These are phyloP conservation scores for Asterochloris sp. DNA, from an alignment of 139 green algal genomes.

Conservation along the genomic window DNA sequence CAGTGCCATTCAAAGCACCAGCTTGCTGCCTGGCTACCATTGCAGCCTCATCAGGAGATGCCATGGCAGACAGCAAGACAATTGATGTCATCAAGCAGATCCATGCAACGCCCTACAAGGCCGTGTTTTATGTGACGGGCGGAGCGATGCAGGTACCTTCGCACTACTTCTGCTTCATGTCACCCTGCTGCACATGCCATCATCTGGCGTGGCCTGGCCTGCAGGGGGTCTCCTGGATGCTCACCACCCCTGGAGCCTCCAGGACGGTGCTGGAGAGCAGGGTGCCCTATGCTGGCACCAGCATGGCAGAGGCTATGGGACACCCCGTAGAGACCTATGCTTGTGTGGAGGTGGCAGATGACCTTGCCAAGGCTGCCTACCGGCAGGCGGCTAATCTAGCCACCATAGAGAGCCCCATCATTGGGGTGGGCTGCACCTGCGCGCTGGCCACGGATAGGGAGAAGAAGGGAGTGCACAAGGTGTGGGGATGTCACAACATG, in stretches of 20 bases:
- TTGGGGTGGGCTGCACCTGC: slow-evolving; percentile 70
- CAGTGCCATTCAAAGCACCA: no score
- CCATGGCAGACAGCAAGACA: neutral
- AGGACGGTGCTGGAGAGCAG: slow-evolving; percentile 67
- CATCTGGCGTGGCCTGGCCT: neutral
- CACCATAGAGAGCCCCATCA: slow-evolving; percentile 44
- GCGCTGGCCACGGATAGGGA: slow-evolving; percentile 59
- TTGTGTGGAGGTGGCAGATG: slow-evolving; percentile 38
- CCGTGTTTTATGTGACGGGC: slow-evolving; percentile 51
- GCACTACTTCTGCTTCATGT: neutral
- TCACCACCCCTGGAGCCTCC: slow-evolving; percentile 72
- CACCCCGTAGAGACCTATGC: slow-evolving; percentile 48
- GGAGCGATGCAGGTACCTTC: slow-evolving; percentile 47
- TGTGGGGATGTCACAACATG: neutral
- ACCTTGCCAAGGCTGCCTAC: slow-evolving; percentile 68
- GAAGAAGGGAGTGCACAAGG: slow-evolving; percentile 70
- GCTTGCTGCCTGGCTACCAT: no score
- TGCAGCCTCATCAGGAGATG: no score
- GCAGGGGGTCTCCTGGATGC: slow-evolving; percentile 68
- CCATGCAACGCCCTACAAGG: slow-evolving; percentile 36
- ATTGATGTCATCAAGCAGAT: slow-evolving; percentile 32
- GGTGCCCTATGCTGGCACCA: slow-evolving; percentile 63
- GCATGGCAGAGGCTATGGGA: slow-evolving; percentile 50
- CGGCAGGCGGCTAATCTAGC: slow-evolving; percentile 50
- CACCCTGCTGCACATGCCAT: neutral